phyloP scores from a whole-genome alignment of 2,329 filamentous ascomycete species.

The Alternaria tenuissima region DNA sequence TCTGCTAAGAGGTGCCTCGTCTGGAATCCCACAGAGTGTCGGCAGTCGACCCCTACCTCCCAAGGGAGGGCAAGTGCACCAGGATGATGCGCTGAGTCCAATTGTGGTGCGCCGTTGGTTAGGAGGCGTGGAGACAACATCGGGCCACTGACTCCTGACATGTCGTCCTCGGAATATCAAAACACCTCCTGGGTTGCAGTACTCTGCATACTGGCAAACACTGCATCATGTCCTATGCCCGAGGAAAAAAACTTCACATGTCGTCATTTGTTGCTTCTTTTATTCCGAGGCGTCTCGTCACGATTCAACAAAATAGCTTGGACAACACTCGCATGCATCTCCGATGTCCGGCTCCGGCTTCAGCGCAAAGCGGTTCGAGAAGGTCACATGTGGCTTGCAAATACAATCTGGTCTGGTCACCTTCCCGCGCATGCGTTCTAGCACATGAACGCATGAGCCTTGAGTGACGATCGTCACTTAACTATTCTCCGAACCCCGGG shows the following conservation, averaged over 20 bases:
- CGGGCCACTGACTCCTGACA: background rate
- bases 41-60: background rate
- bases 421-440: slow-evolving; percentile 1
- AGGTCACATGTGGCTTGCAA: slow-evolving; percentile 13
- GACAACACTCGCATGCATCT: background rate
- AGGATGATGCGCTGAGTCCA: background rate
- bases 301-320: background rate
- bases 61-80: background rate
- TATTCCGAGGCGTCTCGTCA: background rate
- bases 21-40: background rate
- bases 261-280: background rate
- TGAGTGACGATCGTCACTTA: slow-evolving; percentile 15
- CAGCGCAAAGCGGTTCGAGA: slow-evolving; percentile 1
- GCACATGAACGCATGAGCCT: slow-evolving; percentile 10
- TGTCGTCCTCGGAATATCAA: background rate
- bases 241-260: background rate
- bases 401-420: slow-evolving; percentile 6
- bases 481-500: slow-evolving; percentile 16
- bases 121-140: background rate
- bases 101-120: background rate
- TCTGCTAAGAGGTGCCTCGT: background rate
- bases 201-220: background rate
- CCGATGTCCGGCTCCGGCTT: background rate
- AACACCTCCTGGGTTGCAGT: background rate
- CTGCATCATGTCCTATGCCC: background rate